Base-by-base conservation (phyloP, 768 basidiomycete genomes). In the Leccinellum luteum region DNA sequence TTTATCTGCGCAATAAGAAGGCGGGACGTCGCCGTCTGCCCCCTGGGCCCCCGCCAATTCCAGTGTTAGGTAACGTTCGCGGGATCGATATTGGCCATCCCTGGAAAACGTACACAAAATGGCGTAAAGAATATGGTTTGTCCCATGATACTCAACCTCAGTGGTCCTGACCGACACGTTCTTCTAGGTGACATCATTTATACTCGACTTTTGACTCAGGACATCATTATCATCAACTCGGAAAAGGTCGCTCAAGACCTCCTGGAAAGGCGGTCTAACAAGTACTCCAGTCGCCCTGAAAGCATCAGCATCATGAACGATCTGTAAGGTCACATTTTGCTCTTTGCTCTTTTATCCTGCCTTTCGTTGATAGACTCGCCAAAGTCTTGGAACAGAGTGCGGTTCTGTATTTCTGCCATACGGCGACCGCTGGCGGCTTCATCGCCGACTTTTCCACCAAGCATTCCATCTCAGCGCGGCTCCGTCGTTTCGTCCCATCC, bases 401-500 rank as follows among this genome's bases (percentile, higher is more conserved):
- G 17, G 21, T 23, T 45, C 44, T n/a, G n/a, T 45, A n/a, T 45
- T 45, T 19, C 3, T 45, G 44, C 38, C 14, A 41, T 41, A 41
- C n/a, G n/a, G 38, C n/a, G 17, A 41, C 38, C 38, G 38, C 6
- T 41, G 44, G 44, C 44, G 44, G 2, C 44, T 45, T 45, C 44
- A 45, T 21, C 44, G 44, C 21, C 8, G 44, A 45, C 17, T 45
- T 45, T 45, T 45, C 21, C 44, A 45, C 44, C 44, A 45, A 45
- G 44, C 44, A 23, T 45, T 45, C 19, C 21, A 45, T 23, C 9
- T 45, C 10, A 27, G 45, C 15, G 45, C 70, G 4, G 62, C 64
- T 3, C 28, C 56, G 6, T 59, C 64, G 21, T 78, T 72, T 54
- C 64, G 61, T 41, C 72, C 74, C 7, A 59, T 71, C 17, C 78